These are phyloP conservation scores for Dendrobium officinale DNA, from an alignment of 106 monocot species.

Conservation along the genomic window DNA sequence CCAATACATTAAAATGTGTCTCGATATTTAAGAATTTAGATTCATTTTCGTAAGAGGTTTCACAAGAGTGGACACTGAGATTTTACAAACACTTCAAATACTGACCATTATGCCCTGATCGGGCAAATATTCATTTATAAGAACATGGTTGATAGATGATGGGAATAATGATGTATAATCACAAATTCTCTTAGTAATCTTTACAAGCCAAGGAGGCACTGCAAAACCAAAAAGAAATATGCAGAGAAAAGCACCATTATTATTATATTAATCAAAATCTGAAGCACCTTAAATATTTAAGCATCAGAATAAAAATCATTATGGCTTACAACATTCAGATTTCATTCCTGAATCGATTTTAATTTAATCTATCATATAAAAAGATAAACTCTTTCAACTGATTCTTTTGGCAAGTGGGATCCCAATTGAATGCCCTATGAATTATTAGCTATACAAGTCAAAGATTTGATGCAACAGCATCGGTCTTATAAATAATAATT, in stretches of 20 bases:
- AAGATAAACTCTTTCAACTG: neutral
- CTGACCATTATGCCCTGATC: conserved; percentile 98
- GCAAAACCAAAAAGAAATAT: conserved; percentile 10
- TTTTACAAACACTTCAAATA: neutral
- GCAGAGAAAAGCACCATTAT: neutral
- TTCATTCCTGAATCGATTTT: neutral
- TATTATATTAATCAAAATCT: neutral
- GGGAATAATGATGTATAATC: conserved; percentile 65
- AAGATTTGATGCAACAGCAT: too few species aligned
- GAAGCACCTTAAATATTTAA: neutral
- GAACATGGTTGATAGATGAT: conserved; percentile 87
- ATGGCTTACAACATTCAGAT: neutral
- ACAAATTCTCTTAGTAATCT: conserved; percentile 59
- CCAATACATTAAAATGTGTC: too few species aligned
- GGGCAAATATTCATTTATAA: conserved; percentile 90
- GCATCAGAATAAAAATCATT: neutral
- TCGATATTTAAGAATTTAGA: too few species aligned
- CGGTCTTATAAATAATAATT: too few species aligned
- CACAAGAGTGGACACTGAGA: neutral
- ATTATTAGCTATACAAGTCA: neutral
- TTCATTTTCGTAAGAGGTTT: too few species aligned
- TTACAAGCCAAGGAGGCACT: conserved; percentile 92
- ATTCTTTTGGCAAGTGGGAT: neutral
- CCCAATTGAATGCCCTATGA: neutral
- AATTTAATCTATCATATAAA: neutral